Evolutionary conservation across 208 protist species (phyloP).

Genomic region (Trichomonas vaginalis): DNA sequence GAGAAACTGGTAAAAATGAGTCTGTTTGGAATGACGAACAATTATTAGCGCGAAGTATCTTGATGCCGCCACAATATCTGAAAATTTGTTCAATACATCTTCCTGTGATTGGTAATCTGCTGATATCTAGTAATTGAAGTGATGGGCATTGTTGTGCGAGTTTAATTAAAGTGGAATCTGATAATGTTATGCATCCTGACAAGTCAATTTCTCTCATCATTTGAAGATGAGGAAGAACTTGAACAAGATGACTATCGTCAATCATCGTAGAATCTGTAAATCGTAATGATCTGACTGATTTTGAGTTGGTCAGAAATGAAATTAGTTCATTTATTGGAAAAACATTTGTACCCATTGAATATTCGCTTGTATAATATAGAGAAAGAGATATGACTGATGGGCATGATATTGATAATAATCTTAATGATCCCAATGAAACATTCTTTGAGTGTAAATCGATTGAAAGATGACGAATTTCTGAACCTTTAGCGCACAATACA

Average conservation of each 20-base stretch:
- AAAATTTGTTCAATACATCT: neutral
- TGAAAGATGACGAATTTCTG: neutral
- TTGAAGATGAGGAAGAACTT: conserved; percentile 7
- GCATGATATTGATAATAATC: neutral
- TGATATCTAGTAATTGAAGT: neutral
- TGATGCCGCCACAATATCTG: neutral
- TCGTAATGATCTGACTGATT: neutral
- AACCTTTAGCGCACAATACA: neutral
- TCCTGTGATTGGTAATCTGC: neutral
- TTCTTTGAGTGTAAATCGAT: neutral
- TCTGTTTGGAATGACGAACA: neutral
- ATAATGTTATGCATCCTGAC: neutral
- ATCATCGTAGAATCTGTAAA: neutral
- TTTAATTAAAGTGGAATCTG: neutral
- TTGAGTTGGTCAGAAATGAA: neutral
- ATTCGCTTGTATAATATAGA: neutral
- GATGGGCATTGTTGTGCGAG: neutral
- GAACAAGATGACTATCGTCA: conserved; percentile 8
- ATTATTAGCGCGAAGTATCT: neutral
- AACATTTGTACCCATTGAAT: neutral
- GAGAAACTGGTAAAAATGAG: neutral
- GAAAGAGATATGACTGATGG: neutral
- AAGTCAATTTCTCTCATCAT: neutral
- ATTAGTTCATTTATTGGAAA: neutral
- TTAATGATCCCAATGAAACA: neutral